phyloP scores from a whole-genome alignment of 106 monocot species.

The Dendrobium huoshanense region DNA sequence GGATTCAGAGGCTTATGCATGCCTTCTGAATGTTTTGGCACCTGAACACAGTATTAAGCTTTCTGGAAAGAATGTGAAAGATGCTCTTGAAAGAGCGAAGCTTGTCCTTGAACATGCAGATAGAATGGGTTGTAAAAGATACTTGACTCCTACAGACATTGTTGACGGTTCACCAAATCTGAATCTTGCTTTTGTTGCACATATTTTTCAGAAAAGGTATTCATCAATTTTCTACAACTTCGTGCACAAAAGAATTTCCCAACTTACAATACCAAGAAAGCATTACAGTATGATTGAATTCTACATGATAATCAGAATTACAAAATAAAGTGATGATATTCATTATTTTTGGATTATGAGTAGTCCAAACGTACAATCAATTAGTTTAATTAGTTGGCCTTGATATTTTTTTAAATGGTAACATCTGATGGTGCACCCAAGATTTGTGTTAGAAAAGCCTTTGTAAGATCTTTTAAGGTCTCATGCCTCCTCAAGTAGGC shows the following conservation, averaged over 20 bases:
- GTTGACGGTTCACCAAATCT: constrained; percentile 82
- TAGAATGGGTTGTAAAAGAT: constrained; percentile 95
- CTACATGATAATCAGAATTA: neutral
- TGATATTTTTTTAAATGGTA: neutral
- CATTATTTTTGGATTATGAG: neutral
- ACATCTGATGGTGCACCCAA: neutral
- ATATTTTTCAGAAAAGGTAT: constrained; percentile 88
- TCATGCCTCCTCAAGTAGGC: neutral
- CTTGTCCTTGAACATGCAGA: constrained; percentile 92
- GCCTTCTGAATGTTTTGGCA: constrained; percentile 77
- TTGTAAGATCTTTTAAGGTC: neutral
- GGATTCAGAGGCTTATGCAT: constrained; percentile 82
- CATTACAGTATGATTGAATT: neutral
- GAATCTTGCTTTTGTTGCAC: constrained; percentile 92
- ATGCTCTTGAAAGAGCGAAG: constrained; percentile 69
- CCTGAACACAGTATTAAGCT: constrained; percentile 54
- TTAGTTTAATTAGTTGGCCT: neutral
- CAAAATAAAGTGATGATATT: neutral
- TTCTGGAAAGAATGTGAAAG: constrained; percentile 37
- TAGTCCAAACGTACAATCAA: neutral
- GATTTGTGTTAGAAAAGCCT: neutral
- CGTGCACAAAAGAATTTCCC: neutral
- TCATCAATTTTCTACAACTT: neutral
- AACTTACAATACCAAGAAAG: neutral
- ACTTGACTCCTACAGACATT: constrained; percentile 83